Percentiles rank a stretch among this genome's conserved stretches.
Evolutionary conservation across 2,329 filamentous ascomycete species (phyloP).

Genomic region (Colletotrichum incanum): DNA sequence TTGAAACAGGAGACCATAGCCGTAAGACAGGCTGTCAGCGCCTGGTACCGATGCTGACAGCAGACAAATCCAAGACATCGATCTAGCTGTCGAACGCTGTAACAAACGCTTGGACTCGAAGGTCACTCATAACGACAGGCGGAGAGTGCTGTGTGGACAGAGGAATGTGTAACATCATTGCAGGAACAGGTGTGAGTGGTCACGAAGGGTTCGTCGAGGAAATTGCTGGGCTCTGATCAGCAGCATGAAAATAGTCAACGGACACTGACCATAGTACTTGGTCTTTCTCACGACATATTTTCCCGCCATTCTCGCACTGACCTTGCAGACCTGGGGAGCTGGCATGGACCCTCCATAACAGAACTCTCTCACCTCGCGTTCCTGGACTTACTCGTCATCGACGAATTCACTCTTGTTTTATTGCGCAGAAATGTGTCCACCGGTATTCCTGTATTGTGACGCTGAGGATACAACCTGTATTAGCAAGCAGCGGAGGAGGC

Average conservation of each 20-base stretch:
- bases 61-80: not conserved
- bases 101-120: not conserved
- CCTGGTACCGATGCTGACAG: not conserved
- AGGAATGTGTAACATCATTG: not conserved
- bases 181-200: not conserved
- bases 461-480: not conserved
- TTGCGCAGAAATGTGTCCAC: not conserved
- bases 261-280: not conserved
- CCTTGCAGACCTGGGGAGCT: not conserved
- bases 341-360: constrained; percentile 16
- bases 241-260: not conserved
- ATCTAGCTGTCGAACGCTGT: constrained; percentile 2
- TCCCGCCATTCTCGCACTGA: constrained; percentile 10
- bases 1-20: constrained; percentile 3
- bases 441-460: not conserved
- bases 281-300: not conserved
- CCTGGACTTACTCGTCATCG: not conserved
- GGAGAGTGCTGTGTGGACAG: not conserved
- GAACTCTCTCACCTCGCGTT: not conserved
- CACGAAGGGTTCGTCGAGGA: constrained; percentile 1
- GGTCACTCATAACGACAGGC: not conserved
- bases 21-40: constrained; percentile 4
- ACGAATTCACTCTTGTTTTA: constrained; percentile 3
- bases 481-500: not conserved
- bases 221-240: not conserved